Evolutionary conservation across 2,329 filamentous ascomycete genomes (phyloP).

Genomic region (Eurotiales sp.): DNA sequence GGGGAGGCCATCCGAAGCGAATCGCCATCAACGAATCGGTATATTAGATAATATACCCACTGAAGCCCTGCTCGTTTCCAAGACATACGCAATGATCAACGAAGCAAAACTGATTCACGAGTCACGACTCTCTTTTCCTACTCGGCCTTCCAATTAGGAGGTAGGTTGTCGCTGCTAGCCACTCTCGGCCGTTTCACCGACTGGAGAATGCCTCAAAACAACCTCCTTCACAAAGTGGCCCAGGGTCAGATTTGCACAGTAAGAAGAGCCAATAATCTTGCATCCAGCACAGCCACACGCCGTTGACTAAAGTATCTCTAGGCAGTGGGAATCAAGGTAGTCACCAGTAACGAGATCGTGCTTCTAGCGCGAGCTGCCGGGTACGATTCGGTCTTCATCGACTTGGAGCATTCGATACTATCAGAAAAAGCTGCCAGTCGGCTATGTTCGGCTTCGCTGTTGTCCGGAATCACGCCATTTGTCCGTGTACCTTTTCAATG

Average conservation of each 20-base stretch:
- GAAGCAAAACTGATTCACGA: no score
- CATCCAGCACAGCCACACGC: not conserved
- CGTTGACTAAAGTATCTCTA: not conserved
- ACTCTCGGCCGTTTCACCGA: not conserved
- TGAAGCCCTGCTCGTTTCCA: no score
- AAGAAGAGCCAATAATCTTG: not conserved
- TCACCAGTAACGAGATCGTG: constrained; percentile 27
- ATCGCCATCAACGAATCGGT: no score
- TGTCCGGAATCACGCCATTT: constrained; percentile 2
- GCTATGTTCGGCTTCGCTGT: not conserved
- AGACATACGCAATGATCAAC: no score
- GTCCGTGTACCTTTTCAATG: constrained; percentile 2
- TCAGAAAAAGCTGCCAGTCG: not conserved
- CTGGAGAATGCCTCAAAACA: constrained; percentile 2
- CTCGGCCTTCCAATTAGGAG: not conserved
- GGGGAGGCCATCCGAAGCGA: not conserved
- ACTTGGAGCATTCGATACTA: constrained; percentile 33
- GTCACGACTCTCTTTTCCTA: not conserved
- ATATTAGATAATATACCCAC: no score
- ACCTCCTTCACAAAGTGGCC: not conserved
- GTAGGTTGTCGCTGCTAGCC: not conserved
- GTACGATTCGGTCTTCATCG: constrained; percentile 38
- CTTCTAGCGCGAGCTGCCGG: constrained; percentile 32
- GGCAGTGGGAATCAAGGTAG: constrained; percentile 27
- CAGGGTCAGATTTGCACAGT: not conserved